phyloP scores from a whole-genome alignment of 2,329 filamentous ascomycete genomes.

The Plectosphaerella plurivora region DNA sequence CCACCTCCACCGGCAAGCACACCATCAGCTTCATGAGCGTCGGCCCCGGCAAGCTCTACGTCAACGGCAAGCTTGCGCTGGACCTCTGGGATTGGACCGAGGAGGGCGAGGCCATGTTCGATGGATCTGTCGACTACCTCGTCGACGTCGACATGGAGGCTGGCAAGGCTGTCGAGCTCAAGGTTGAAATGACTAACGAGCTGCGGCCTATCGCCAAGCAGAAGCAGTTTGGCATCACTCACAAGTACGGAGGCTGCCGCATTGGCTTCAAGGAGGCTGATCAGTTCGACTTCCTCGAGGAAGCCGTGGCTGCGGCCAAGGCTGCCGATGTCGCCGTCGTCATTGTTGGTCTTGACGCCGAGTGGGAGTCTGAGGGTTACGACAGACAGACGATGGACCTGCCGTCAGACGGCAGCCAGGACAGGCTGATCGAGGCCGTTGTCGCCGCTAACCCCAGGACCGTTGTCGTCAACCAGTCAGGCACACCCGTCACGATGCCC shows the following conservation, averaged over 20 bases:
- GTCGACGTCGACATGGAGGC: conserved; percentile 54
- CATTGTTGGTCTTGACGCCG: conserved; percentile 64
- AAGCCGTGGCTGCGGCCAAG: conserved; percentile 59
- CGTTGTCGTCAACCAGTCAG: conserved; percentile 65
- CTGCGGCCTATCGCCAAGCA: conserved; percentile 58
- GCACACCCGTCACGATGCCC: conserved; percentile 65
- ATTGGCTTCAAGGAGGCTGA: conserved; percentile 68
- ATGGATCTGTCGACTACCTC: conserved; percentile 60
- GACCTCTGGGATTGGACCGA: conserved; percentile 68
- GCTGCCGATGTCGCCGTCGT: conserved; percentile 64
- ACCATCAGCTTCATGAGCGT: conserved; percentile 66
- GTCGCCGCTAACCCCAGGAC: conserved; percentile 60
- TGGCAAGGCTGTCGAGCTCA: conserved; percentile 55
- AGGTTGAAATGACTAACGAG: conserved; percentile 63
- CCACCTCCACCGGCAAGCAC: conserved; percentile 56
- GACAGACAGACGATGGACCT: conserved; percentile 70
- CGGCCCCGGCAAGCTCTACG: conserved; percentile 56
- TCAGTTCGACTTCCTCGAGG: conserved; percentile 55
- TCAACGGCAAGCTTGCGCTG: conserved; percentile 55
- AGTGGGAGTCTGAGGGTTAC: conserved; percentile 74
- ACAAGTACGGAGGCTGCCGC: conserved; percentile 67
- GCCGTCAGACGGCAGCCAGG: conserved; percentile 55
- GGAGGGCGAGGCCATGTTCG: conserved; percentile 67
- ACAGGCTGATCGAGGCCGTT: conserved; percentile 59
- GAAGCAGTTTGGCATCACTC: conserved; percentile 49